These are phyloP conservation scores for Plasmodium ovale DNA, from an alignment of 169 alveolate species.

Conservation along the genomic window DNA sequence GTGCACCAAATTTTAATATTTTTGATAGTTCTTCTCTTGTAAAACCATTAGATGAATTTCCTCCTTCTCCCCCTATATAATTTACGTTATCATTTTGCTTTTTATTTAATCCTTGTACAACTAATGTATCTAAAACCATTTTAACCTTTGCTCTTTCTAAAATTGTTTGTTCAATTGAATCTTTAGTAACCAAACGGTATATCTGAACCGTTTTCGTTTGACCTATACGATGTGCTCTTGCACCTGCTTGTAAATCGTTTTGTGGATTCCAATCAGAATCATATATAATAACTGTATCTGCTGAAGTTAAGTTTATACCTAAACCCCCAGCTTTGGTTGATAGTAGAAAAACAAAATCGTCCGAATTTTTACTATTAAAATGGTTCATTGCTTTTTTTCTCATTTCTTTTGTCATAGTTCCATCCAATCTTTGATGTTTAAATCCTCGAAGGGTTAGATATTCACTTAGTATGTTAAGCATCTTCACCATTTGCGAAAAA, in stretches of 20 bases:
- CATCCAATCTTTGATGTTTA: slow-evolving; percentile 98
- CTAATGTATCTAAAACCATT: slow-evolving; percentile 96
- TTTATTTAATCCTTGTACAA: slow-evolving; percentile 93
- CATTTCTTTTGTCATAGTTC: slow-evolving; percentile 97
- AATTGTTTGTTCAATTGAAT: slow-evolving; percentile 97
- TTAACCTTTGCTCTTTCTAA: slow-evolving; percentile 98
- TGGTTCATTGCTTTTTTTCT: slow-evolving; percentile 97
- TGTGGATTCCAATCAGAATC: slow-evolving; percentile 99
- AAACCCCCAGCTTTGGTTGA: slow-evolving; percentile 99
- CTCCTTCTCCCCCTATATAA: slow-evolving; percentile 80
- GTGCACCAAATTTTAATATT: slow-evolving; percentile 92
- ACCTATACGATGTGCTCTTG: slow-evolving; percentile 99
- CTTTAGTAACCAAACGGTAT: slow-evolving; percentile 96
- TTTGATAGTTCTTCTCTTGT: slow-evolving; percentile 92
- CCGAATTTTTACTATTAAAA: slow-evolving; percentile 94
- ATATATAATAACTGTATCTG: slow-evolving; percentile 95
- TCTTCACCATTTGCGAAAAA: slow-evolving; percentile 97
- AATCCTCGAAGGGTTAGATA: slow-evolving; percentile 95
- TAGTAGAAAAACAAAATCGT: slow-evolving; percentile 96
- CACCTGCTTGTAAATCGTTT: slow-evolving; percentile 99
- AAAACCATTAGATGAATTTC: slow-evolving; percentile 82
- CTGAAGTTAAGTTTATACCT: slow-evolving; percentile 96
- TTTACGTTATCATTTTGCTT: slow-evolving; percentile 81
- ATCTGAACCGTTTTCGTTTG: slow-evolving; percentile 97
- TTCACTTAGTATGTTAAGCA: slow-evolving; percentile 97